Conservation (phyloP, 257 asterid species). For the Lantana camara region DNA sequence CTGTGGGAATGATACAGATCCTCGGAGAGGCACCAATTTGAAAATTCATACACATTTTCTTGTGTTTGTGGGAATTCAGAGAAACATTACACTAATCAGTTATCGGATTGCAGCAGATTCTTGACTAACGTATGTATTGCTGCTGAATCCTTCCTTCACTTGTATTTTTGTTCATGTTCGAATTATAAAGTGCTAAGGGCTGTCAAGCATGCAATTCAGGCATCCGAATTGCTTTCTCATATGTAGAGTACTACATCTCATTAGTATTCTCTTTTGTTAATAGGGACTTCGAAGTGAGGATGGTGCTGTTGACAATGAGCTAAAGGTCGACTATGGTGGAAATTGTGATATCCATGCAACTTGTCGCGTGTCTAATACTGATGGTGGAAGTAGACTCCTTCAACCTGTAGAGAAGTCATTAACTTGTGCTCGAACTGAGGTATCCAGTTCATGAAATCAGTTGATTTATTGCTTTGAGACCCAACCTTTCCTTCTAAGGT, state of each 20-base stretch:
- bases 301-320: constrained; percentile 33
- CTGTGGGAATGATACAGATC: constrained; percentile 35
- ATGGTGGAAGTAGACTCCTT: constrained; percentile 30
- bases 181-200: constrained; percentile 2
- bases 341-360: constrained; percentile 39
- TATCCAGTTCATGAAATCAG: constrained; percentile 28
- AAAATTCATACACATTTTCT: constrained; percentile 30
- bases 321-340: constrained; percentile 31
- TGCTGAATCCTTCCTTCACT: constrained; percentile 20
- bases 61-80: constrained; percentile 47
- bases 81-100: constrained; percentile 36
- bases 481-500: constrained; percentile 8
- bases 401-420: constrained; percentile 35
- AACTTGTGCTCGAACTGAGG: constrained; percentile 70
- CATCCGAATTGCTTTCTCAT: constrained; percentile 40
- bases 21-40: constrained; percentile 32
- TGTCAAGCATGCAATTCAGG: constrained; percentile 18
- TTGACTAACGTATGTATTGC: constrained; percentile 43
- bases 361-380: constrained; percentile 12
- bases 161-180: constrained; percentile 2
- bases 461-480: constrained; percentile 14
- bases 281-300: constrained; percentile 51
- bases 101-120: constrained; percentile 41
- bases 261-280: constrained; percentile 27
- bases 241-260: constrained; percentile 31